Evolutionary conservation across 805 yeast genomes (phyloP).

Genomic region (Candida dendrica): DNA sequence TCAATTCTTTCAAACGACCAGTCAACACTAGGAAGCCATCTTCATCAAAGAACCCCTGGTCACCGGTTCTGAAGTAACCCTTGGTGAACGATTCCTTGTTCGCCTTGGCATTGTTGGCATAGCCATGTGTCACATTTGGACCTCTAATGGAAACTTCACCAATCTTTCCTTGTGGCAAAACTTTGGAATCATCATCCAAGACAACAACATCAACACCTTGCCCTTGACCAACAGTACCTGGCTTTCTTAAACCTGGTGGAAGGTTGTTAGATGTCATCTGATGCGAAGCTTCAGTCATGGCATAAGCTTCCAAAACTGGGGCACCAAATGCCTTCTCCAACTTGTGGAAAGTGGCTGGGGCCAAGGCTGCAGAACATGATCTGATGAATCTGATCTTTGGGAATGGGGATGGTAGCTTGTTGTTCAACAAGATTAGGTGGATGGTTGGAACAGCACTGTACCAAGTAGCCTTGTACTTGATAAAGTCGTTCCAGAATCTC

Average conservation of each 20-base stretch:
- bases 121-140: conserved; percentile 62
- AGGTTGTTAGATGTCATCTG: conserved; percentile 69
- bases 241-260: conserved; percentile 57
- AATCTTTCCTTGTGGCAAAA: conserved; percentile 40
- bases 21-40: conserved; percentile 57
- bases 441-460: conserved; percentile 76
- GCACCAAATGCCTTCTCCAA: conserved; percentile 52
- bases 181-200: conserved; percentile 41
- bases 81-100: conserved; percentile 58
- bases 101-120: conserved; percentile 65
- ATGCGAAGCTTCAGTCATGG: conserved; percentile 79
- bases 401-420: conserved; percentile 38
- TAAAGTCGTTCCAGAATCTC: conserved; percentile 54
- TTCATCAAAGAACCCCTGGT: conserved; percentile 56
- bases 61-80: conserved; percentile 70
- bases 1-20: conserved; percentile 68
- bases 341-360: conserved; percentile 54
- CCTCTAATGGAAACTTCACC: conserved; percentile 73
- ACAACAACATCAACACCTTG: conserved; percentile 61
- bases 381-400: conserved; percentile 61
- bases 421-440: conserved; percentile 55
- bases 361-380: conserved; percentile 66
- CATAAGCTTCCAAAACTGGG: conserved; percentile 71
- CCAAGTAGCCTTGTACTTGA: conserved; percentile 49
- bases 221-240: conserved; percentile 71